phyloP scores from a whole-genome alignment of 148 eudicot species.

The Rhododendron williamsianum region DNA sequence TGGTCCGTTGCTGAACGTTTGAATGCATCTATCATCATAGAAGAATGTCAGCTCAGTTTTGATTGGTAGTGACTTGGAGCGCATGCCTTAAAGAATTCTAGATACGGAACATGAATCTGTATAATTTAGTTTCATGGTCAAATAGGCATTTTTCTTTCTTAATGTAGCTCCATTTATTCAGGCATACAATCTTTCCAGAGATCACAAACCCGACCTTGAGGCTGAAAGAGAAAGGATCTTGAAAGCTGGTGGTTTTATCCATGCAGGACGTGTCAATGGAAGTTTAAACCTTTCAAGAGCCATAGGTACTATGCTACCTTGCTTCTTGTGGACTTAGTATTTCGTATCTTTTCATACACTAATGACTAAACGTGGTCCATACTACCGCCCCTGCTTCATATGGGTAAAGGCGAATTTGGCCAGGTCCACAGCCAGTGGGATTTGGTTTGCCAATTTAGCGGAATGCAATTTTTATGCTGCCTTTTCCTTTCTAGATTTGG shows the following conservation, averaged over 20 bases:
- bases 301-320: conserved; percentile 54
- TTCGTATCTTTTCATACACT: not conserved
- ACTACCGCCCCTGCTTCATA: not conserved
- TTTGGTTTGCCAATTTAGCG: not conserved
- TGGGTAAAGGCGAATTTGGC: not conserved
- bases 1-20: not conserved
- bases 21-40: not conserved
- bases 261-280: conserved; percentile 93
- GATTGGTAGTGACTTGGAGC: not conserved
- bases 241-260: conserved; percentile 96
- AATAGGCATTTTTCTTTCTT: not conserved
- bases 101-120: not conserved
- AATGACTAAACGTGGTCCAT: not conserved
- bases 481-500: not conserved
- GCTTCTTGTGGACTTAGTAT: conserved; percentile 15
- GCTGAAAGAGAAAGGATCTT: conserved; percentile 80
- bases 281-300: conserved; percentile 96
- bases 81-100: not conserved
- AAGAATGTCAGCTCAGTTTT: not conserved
- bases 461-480: not conserved
- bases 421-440: not conserved
- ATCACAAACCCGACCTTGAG: conserved; percentile 98
- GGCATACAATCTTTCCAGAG: conserved; percentile 95
- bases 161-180: conserved; percentile 21
- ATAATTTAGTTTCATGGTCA: not conserved